Evolutionary conservation across 208 protist species (phyloP).

Genomic region (Crithidia thermophila): DNA sequence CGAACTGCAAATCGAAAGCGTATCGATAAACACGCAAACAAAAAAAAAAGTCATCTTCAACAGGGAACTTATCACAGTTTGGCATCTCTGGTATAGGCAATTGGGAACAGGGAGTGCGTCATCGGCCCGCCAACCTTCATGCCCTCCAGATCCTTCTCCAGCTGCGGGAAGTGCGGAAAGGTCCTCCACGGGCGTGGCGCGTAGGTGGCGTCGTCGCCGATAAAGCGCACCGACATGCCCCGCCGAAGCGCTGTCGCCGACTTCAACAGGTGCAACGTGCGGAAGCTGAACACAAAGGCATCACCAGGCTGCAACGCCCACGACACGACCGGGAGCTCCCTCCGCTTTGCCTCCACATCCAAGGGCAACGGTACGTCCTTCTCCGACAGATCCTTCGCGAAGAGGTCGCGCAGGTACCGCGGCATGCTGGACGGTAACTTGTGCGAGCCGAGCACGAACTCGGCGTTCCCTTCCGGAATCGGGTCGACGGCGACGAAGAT

Average conservation of each 20-base stretch:
- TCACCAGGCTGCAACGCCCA: slow-evolving; percentile 39
- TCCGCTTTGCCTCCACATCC: slow-evolving; percentile 36
- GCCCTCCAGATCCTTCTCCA: slow-evolving; percentile 24
- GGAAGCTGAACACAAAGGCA: slow-evolving; percentile 40
- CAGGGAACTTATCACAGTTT: not conserved
- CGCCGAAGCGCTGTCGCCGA: slow-evolving; percentile 31
- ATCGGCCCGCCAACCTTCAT: slow-evolving; percentile 22
- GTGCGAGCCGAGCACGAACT: slow-evolving; percentile 49
- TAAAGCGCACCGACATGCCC: slow-evolving; percentile 39
- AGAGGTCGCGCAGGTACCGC: slow-evolving; percentile 42
- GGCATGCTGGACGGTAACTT: slow-evolving; percentile 44
- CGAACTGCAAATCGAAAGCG: too few species aligned
- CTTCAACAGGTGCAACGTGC: slow-evolving; percentile 33
- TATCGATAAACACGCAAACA: too few species aligned
- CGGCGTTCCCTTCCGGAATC: slow-evolving; percentile 31
- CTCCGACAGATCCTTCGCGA: slow-evolving; percentile 37
- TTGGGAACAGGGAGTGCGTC: slow-evolving; percentile 23
- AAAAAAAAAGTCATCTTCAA: not conserved
- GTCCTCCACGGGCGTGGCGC: slow-evolving; percentile 37
- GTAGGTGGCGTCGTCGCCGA: slow-evolving; percentile 34
- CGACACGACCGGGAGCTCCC: slow-evolving; percentile 23
- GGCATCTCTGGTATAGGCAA: slow-evolving; percentile 12
- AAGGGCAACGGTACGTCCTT: slow-evolving; percentile 36
- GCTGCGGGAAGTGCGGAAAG: slow-evolving; percentile 29
- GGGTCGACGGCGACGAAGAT: slow-evolving; percentile 53